These are phyloP conservation scores for Dictyostelium brefeldianum DNA, from an alignment of 78 protist species.

Conservation along the genomic window DNA sequence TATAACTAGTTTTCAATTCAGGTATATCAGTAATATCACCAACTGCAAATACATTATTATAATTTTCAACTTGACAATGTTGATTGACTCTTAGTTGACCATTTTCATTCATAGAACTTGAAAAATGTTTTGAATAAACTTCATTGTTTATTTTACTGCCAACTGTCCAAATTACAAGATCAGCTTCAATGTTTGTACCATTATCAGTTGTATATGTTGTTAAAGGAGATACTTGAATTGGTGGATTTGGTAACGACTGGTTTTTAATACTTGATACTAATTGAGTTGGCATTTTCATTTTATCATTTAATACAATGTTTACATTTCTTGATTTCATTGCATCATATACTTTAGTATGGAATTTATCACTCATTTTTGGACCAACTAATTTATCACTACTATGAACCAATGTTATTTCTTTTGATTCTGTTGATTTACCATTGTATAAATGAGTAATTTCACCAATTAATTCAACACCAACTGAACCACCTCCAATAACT, in stretches of 20 bases:
- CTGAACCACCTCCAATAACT: constrained; percentile 73
- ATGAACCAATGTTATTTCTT: constrained; percentile 24
- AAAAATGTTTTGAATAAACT: constrained; percentile 15
- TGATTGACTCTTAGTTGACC: constrained; percentile 74
- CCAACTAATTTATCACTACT: neutral
- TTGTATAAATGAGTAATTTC: constrained; percentile 17
- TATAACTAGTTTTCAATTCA: constrained; percentile 64
- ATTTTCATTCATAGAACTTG: neutral
- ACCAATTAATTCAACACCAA: constrained; percentile 62
- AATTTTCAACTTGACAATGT: constrained; percentile 48
- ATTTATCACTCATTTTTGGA: neutral
- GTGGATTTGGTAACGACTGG: neutral
- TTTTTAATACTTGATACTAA: neutral
- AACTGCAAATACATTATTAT: constrained; percentile 81
- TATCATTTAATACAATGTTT: neutral
- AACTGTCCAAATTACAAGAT: constrained; percentile 61
- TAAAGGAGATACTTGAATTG: neutral
- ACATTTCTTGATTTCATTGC: constrained; percentile 9
- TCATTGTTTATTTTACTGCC: constrained; percentile 58
- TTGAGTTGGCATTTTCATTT: neutral
- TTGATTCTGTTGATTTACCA: neutral
- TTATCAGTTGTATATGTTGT: constrained; percentile 31
- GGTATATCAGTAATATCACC: constrained; percentile 77
- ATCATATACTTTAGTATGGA: neutral
- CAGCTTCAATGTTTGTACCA: constrained; percentile 40